phyloP scores from a whole-genome alignment of 2,329 filamentous ascomycete species.

The Fusarium paranaense region DNA sequence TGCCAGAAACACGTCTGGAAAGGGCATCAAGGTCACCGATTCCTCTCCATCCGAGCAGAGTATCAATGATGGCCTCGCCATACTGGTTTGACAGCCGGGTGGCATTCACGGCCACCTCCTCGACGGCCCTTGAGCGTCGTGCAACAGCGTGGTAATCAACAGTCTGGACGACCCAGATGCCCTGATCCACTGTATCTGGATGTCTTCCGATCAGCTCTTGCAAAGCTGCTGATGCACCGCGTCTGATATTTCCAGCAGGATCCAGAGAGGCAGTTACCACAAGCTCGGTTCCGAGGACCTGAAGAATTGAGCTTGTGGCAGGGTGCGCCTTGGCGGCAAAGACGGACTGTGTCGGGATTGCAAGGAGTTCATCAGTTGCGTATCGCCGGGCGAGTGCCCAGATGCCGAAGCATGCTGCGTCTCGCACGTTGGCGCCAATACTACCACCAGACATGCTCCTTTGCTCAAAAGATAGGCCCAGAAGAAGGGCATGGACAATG shows the following conservation, averaged over 20 bases:
- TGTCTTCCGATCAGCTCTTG: slow-evolving; percentile 95
- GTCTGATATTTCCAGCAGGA: slow-evolving; percentile 90
- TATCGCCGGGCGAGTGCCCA: slow-evolving; percentile 94
- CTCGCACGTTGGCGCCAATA: slow-evolving; percentile 88
- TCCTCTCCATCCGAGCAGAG: slow-evolving; percentile 86
- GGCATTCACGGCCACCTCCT: slow-evolving; percentile 78
- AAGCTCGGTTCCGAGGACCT: slow-evolving; percentile 83
- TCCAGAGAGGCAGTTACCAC: slow-evolving; percentile 87
- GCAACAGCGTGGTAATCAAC: slow-evolving; percentile 96
- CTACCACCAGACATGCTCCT: slow-evolving; percentile 86
- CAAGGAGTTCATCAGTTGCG: slow-evolving; percentile 79
- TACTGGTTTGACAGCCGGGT: slow-evolving; percentile 76
- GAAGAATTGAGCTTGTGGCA: slow-evolving; percentile 67
- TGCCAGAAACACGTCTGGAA: slow-evolving; percentile 78
- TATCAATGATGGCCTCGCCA: slow-evolving; percentile 76
- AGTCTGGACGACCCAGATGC: slow-evolving; percentile 86
- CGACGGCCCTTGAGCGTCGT: slow-evolving; percentile 83
- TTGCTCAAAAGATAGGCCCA: slow-evolving; percentile 90
- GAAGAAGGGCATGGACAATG: slow-evolving; percentile 80
- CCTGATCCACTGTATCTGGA: slow-evolving; percentile 83
- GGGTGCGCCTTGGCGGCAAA: slow-evolving; percentile 54
- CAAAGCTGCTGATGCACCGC: slow-evolving; percentile 91
- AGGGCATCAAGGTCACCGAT: slow-evolving; percentile 81
- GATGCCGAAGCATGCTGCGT: slow-evolving; percentile 95
- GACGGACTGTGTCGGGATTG: slow-evolving; percentile 65